phyloP scores from a whole-genome alignment of 2,329 filamentous ascomycete genomes.

The Pyrenophora tritici-repentis region DNA sequence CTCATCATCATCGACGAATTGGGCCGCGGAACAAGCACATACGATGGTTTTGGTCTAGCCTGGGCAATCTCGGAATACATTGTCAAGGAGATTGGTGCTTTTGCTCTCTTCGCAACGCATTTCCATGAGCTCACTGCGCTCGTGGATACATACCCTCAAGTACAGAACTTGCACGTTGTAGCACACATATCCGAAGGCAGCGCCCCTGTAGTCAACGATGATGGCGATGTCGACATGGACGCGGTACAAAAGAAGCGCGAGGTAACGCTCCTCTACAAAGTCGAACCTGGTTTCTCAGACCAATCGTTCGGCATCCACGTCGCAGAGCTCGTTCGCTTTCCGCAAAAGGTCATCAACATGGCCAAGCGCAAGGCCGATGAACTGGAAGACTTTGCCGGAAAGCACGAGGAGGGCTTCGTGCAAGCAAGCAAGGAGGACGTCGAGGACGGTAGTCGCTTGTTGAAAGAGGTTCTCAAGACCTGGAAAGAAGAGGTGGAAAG shows the following conservation, averaged over 20 bases:
- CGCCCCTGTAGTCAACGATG: neutral
- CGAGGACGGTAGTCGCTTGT: conserved; percentile 80
- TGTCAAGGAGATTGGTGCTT: conserved; percentile 90
- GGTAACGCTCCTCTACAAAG: conserved; percentile 95
- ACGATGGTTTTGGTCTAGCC: conserved; percentile 97
- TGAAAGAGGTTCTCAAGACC: conserved; percentile 80
- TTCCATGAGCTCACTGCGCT: conserved; percentile 97
- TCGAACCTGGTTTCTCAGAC: conserved; percentile 92
- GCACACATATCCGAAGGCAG: conserved; percentile 75
- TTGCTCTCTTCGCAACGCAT: conserved; percentile 94
- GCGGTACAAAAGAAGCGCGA: conserved; percentile 60
- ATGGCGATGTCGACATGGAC: conserved; percentile 45
- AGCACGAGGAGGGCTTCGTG: conserved; percentile 63
- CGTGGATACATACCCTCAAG: conserved; percentile 82
- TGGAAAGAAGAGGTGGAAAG: conserved; percentile 82
- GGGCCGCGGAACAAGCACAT: conserved; percentile 93
- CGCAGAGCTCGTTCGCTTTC: conserved; percentile 93
- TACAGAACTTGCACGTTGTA: conserved; percentile 92
- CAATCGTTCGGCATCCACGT: conserved; percentile 99
- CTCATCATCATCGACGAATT: conserved; percentile 99
- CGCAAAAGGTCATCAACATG: conserved; percentile 97
- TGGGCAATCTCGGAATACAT: conserved; percentile 99
- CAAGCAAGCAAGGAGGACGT: conserved; percentile 75
- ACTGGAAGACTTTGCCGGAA: conserved; percentile 89
- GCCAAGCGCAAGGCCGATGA: conserved; percentile 99